phyloP scores from a whole-genome alignment of 805 yeast genomes.

The Wickerhamomyces strasburgensis region DNA sequence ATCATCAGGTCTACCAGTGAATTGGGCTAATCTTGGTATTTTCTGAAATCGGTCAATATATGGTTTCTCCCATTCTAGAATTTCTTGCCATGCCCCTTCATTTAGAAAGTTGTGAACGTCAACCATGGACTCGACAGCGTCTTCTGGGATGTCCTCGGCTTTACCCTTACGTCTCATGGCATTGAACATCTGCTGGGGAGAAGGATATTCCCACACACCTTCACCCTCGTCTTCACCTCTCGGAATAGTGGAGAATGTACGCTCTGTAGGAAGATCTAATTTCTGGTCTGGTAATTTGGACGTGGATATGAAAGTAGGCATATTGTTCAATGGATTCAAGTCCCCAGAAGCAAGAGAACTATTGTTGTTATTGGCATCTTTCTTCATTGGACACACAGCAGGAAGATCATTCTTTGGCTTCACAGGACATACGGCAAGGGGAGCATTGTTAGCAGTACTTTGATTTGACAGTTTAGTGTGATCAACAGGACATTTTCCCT shows the following conservation, averaged over 20 bases:
- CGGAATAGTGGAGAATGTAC: slow-evolving; percentile 84
- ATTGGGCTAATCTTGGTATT: slow-evolving; percentile 74
- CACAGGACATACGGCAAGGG: slow-evolving; percentile 36
- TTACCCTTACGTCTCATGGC: slow-evolving; percentile 97
- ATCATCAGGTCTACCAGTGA: slow-evolving; percentile 90
- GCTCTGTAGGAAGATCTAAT: slow-evolving; percentile 70
- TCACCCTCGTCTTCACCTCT: slow-evolving; percentile 59
- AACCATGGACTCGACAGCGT: slow-evolving; percentile 95
- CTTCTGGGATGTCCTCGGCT: slow-evolving; percentile 82
- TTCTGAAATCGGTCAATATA: slow-evolving; percentile 49
- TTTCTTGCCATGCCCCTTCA: slow-evolving; percentile 97
- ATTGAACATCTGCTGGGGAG: slow-evolving; percentile 98
- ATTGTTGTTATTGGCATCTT: slow-evolving; percentile 15
- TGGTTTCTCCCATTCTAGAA: slow-evolving; percentile 83
- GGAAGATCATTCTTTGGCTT: slow-evolving; percentile 29
- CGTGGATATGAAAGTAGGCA: slow-evolving; percentile 72
- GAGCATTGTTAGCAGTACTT: too few species aligned
- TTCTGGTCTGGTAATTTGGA: slow-evolving; percentile 76
- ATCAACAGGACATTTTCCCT: slow-evolving; percentile 36
- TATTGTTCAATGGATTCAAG: slow-evolving; percentile 80
- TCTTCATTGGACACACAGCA: slow-evolving; percentile 37
- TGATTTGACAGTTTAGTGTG: too few species aligned
- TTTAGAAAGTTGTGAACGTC: slow-evolving; percentile 93
- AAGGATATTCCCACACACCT: slow-evolving; percentile 97
- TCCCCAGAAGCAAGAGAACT: slow-evolving; percentile 8